Evolutionary conservation across 257 asterid species (phyloP), one percentile per base, ranked within the genome.

Genomic region (Ballota nigra): DNA sequence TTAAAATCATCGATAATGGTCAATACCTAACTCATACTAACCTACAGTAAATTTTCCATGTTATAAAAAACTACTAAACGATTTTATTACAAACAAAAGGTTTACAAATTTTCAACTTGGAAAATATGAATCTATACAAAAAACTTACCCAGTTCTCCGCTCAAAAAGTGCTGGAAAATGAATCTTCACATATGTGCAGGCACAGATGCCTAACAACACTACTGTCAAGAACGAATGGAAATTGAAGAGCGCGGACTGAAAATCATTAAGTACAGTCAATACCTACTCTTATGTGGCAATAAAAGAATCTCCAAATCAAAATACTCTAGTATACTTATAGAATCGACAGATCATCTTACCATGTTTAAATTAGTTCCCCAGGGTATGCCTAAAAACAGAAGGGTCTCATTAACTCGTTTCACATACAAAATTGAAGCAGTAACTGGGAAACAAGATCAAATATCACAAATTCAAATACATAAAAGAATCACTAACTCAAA

Each of bases 81-180:
- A 12, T 45, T 33, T 40, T 66, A 20, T 7, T 11, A 75, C 53
- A 47, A 12, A 28, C 40, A 57, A 38, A 64, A 40, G 58, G 28
- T 16, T 31, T 11, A 22, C 66, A 12, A 28, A 43, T 18, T 24
- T 13, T 49, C 41, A 19, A 63, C n/a, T 34, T 52, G 34, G 10
- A 59, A 58, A 12, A 12, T 31, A 71, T 26, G 13, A 38, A 59
- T 12, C 9, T 0, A 7, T 15, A 47, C 8, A 43, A 51, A 34
- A 68, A 68, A 66, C 85, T 80, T 82, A 92, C 96, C 98, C 98
- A 61, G 98, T 88, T 78, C 92, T 87, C 40, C 86, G 96, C 80
- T 92, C 96, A 58, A 88, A 95, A 79, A 92, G 96, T 23, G 96
- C 97, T 34, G 97, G 88, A 77, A 90, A 92, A 58, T 92, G 95